A percentile compares a stretch with the other conserved stretches of the same genome.
phyloP scores from a whole-genome alignment of 345 rosid genomes.

The Eucalyptus curtisii region DNA sequence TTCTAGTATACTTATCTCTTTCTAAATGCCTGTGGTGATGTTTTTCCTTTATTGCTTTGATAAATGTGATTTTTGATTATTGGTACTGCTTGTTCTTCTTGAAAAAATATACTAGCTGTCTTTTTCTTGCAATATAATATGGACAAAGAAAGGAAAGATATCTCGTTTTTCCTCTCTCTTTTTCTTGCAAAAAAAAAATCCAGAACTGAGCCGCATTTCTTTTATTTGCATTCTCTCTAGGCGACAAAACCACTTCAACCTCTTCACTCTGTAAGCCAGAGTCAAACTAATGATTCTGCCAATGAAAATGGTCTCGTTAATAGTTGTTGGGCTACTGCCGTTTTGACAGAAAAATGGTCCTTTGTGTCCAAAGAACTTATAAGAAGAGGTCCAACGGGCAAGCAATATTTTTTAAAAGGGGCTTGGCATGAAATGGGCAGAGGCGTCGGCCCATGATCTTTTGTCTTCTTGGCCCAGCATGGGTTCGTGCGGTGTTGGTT shows the following conservation, averaged over 20 bases:
- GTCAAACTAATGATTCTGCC: neutral
- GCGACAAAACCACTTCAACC: neutral
- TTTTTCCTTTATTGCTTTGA: neutral
- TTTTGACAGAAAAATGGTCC: neutral
- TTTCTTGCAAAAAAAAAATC: neutral
- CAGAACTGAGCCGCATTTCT: neutral
- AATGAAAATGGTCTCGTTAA: neutral
- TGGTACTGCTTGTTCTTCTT: neutral
- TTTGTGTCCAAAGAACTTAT: neutral
- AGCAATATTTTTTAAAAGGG: neutral
- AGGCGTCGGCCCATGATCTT: neutral
- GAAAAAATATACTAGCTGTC: neutral
- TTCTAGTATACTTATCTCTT: neutral
- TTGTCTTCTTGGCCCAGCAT: neutral
- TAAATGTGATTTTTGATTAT: neutral
- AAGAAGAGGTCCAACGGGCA: neutral
- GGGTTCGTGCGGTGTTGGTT: neutral
- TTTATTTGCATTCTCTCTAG: neutral
- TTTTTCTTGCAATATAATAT: neutral
- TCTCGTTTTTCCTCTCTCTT: no score
- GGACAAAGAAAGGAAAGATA: neutral
- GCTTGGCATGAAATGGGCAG: neutral
- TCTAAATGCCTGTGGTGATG: neutral
- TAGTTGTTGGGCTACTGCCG: neutral
- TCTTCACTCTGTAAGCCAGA: neutral